These are phyloP conservation scores for Sporothrix brasiliensis DNA, from an alignment of 2,329 filamentous ascomycete genomes.

Conservation along the genomic window DNA sequence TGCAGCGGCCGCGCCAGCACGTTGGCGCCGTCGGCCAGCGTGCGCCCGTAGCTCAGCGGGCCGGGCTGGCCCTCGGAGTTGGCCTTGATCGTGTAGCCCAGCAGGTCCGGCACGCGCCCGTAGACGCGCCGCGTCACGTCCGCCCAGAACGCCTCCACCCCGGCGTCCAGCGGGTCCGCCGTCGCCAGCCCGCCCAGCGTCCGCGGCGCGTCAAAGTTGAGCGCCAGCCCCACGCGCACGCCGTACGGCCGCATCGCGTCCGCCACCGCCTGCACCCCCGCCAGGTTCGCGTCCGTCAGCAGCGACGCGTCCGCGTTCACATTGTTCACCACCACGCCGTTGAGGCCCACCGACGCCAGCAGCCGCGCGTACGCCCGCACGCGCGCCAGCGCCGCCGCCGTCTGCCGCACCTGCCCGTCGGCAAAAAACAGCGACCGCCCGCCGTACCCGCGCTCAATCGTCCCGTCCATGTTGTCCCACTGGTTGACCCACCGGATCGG, in stretches of 20 bases:
- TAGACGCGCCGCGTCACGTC: conserved; percentile 64
- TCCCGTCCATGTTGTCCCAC: conserved; percentile 72
- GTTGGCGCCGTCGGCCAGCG: conserved; percentile 68
- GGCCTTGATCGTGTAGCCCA: conserved; percentile 71
- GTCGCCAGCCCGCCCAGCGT: conserved; percentile 59
- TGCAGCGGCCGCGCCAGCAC: conserved; percentile 64
- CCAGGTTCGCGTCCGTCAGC: conserved; percentile 58
- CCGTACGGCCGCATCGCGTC: conserved; percentile 69
- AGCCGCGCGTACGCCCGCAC: conserved; percentile 66
- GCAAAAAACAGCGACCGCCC: conserved; percentile 70
- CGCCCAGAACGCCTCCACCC: conserved; percentile 65
- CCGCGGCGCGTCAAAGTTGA: conserved; percentile 69
- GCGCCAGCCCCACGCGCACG: conserved; percentile 64
- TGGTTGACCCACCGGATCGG: conserved; percentile 72
- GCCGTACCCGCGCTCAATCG: conserved; percentile 69
- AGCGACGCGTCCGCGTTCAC: conserved; percentile 68
- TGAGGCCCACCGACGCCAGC: conserved; percentile 66
- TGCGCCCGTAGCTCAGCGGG: conserved; percentile 69
- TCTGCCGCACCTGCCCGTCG: conserved; percentile 48
- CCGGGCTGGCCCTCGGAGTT: conserved; percentile 73
- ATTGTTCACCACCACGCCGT: conserved; percentile 70
- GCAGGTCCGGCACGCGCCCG: conserved; percentile 64
- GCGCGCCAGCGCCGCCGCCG: conserved; percentile 62
- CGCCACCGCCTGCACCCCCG: conserved; percentile 64
- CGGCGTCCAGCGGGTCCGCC: conserved; percentile 65